Evolutionary conservation across 2,329 filamentous ascomycete species (phyloP).

Genomic region (Verticillium isaacii): DNA sequence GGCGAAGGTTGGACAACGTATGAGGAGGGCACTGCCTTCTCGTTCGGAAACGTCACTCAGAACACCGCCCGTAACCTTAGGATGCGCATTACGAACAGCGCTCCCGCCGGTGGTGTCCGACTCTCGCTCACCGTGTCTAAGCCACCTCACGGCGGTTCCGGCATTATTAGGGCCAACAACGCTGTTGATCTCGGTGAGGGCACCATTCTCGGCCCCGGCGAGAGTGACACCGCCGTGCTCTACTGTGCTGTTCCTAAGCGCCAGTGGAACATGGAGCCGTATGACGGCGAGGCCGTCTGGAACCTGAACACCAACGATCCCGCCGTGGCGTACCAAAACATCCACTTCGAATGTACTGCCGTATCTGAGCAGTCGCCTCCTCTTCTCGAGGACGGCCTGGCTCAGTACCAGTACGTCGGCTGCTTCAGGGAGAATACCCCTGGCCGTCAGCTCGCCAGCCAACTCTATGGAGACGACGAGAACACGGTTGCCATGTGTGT

Average conservation of each 20-base stretch:
- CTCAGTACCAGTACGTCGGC: conserved; percentile 47
- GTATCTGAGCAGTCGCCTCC: conserved; percentile 49
- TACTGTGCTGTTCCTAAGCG: conserved; percentile 52
- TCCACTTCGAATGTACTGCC: conserved; percentile 47
- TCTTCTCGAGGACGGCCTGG: conserved; percentile 34
- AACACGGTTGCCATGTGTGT: conserved; percentile 43
- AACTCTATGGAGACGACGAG: conserved; percentile 32
- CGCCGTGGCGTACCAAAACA: conserved; percentile 43
- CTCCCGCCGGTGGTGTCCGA: conserved; percentile 35
- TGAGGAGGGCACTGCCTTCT: conserved; percentile 36
- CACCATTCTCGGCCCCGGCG: conserved; percentile 40
- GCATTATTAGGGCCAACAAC: conserved; percentile 50
- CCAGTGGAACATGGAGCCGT: conserved; percentile 51
- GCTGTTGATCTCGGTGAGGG: conserved; percentile 55
- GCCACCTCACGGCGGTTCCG: conserved; percentile 50
- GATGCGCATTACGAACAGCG: conserved; percentile 50
- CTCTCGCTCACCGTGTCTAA: conserved; percentile 57
- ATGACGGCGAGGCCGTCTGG: conserved; percentile 44
- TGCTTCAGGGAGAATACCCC: conserved; percentile 55
- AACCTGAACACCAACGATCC: conserved; percentile 54
- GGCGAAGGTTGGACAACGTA: conserved; percentile 46
- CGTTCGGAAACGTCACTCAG: conserved; percentile 51
- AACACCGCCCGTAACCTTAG: conserved; percentile 41
- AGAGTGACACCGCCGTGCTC: conserved; percentile 46
- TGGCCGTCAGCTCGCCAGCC: conserved; percentile 40